A percentile compares a stretch with the other conserved stretches of the same genome.
Conservation (phyloP, 805 yeast genomes). For the Scheffersomyces ergatensis region DNA sequence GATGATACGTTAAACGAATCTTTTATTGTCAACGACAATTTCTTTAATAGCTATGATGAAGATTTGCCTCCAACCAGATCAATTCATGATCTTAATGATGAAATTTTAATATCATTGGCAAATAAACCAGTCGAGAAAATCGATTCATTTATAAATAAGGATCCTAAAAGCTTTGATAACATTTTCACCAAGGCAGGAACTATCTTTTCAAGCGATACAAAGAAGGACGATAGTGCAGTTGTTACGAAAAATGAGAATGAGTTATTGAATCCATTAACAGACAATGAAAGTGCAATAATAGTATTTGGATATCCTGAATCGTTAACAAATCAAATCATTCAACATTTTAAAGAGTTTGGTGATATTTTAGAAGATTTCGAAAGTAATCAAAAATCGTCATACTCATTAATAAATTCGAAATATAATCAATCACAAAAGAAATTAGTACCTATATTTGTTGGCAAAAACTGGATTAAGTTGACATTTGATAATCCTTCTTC, state of each 20-base stretch:
- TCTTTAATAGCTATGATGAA: slow-evolving; percentile 24
- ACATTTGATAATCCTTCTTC: slow-evolving; percentile 75
- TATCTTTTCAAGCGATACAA: slow-evolving; percentile 5
- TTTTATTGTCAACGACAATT: slow-evolving; percentile 25
- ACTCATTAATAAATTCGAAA: slow-evolving; percentile 6
- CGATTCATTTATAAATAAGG: slow-evolving; percentile 42
- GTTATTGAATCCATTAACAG: slow-evolving; percentile 18
- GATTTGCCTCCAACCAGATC: slow-evolving; percentile 53
- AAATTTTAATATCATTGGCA: slow-evolving; percentile 31
- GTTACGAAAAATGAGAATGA: slow-evolving; percentile 2
- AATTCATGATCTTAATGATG: slow-evolving; percentile 47
- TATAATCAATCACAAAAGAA: slow-evolving; percentile 9
- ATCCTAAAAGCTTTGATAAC: slow-evolving; percentile 45
- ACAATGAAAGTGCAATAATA: slow-evolving; percentile 63
- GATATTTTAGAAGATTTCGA: slow-evolving; percentile 73
- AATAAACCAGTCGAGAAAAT: slow-evolving; percentile 33
- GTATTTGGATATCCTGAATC: slow-evolving; percentile 89
- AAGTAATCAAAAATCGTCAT: slow-evolving; percentile 12
- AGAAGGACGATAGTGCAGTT: neutral
- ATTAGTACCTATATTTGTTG: slow-evolving; percentile 69
- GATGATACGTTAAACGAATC: slow-evolving; percentile 32
- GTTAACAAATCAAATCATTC: slow-evolving; percentile 62
- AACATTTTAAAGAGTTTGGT: slow-evolving; percentile 79
- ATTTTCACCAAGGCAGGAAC: slow-evolving; percentile 37
- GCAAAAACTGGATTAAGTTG: slow-evolving; percentile 87